Conservation (phyloP, 2,329 filamentous ascomycete species). For the Aspergillus sp. region DNA sequence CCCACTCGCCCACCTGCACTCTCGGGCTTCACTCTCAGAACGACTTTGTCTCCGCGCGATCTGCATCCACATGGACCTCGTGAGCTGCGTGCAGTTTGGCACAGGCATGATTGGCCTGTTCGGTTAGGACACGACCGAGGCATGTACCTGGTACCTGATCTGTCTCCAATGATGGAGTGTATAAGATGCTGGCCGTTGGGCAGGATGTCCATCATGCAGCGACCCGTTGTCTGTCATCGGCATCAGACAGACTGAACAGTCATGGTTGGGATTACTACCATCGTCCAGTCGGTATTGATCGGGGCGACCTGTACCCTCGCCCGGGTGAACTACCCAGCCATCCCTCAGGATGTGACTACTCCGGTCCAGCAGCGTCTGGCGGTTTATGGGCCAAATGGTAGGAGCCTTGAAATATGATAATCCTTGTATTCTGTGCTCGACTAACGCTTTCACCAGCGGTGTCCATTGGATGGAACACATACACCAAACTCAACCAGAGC, state of each 20-base stretch:
- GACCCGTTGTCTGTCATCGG: neutral
- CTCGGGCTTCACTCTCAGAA: neutral
- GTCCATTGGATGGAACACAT: constrained; percentile 58
- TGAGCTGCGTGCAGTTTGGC: neutral
- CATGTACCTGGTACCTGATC: too few relatives aligned
- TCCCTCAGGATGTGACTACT: constrained; percentile 51
- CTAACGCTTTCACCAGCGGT: constrained; percentile 38
- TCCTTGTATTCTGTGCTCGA: too few relatives aligned
- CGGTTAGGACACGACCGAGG: neutral
- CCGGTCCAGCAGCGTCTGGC: constrained; percentile 55
- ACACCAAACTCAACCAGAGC: constrained; percentile 42
- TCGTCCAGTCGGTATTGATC: neutral
- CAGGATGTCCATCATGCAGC: neutral
- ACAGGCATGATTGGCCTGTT: neutral
- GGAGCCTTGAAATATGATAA: constrained; percentile 12
- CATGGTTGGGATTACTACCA: neutral
- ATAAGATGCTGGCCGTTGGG: too few relatives aligned
- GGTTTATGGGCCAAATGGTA: constrained; percentile 50
- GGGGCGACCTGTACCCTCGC: constrained; percentile 16
- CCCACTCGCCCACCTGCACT: too few relatives aligned
- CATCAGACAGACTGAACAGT: constrained; percentile 1
- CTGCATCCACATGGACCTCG: neutral
- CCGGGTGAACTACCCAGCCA: constrained; percentile 42
- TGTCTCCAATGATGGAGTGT: too few relatives aligned
- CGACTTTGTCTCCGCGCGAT: neutral